Evolutionary conservation across 495 filamentous ascomycete genomes (phyloP), one percentile per base, ranked within the genome.

Genomic region (Neurospora sp.): DNA sequence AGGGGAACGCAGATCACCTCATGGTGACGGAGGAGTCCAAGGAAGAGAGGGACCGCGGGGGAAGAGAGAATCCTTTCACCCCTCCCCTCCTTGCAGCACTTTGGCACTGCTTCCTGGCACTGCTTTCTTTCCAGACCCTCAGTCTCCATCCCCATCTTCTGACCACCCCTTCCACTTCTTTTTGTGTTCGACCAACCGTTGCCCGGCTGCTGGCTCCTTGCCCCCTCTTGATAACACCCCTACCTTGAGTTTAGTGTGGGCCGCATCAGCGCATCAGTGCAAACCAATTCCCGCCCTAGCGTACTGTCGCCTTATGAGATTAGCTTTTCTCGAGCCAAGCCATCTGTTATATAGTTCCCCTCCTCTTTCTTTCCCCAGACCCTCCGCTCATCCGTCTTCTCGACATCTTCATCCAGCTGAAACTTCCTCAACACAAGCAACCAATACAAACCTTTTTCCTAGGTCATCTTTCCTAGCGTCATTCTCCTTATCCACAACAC

Each of bases 331-430:
- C 16, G 68, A 74, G 73, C 70, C 76, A 69, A 72, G 72, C 70
- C 72, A 40, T 77, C 76, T 71, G 53, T 74, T 77, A 76, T 78
- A 79, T 79, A 76, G 76, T 69, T 74, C 73, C 72, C n/a, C 61
- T 48, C 71, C 74, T 37, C 48, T 31, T 69, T 40, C 61, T 39
- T 53, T 35, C 40, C 59, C 35, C 53, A 22, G 71, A 72, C 69
- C 44, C 48, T 72, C 48, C 73, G 68, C 72, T 71, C 72, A 69
- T 76, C 69, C 22, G 22, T 71, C 44, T 71, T 71, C 35, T 71
- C 53, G 53, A 65, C 53, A 65, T 65, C 53, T 61, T 61, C 53
- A 65, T 65, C 27, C 53, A 65, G 53, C 14, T 35, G 5, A 35
- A 9, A 18, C 37, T 12, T 22, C 38, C n/a, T 44, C 65, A 72